Evolutionary conservation across 495 filamentous ascomycete genomes (phyloP), one percentile per base, ranked within the genome.

Genomic region (Xylaria curta): DNA sequence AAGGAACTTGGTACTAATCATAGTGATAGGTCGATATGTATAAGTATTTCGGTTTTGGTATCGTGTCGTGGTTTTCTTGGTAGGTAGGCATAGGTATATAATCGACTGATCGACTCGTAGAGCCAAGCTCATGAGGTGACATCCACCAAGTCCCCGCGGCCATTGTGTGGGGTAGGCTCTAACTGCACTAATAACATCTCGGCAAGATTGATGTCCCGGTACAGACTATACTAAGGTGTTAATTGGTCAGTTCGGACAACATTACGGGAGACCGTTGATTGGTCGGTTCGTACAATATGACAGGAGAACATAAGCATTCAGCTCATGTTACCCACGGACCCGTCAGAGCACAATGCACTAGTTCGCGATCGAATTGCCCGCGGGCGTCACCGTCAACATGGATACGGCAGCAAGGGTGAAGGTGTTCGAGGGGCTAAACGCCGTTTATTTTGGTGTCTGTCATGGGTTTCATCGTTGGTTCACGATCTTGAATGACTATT

Each of bases 201-300:
- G 53, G 53, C 26, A 1, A 17, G 53, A 56, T 56, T 31, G 24
- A 31, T 31, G 53, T 56, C 26, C 49, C 53, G 26, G 24, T 56
- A n/a, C n/a, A n/a, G n/a, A n/a, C n/a, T n/a, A 31, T 31, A 6
- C 4, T 5, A 24, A 56, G 12, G 31, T 5, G 58, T 36, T 65
- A 24, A 65, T 65, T 65, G 62, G 62, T 9, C 42, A 31, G 40
- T 33, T 65, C 62, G 62, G 1, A 65, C 61, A 64, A 64, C 15
- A 9, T 38, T 2, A 44, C 24, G 4, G 40, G 8, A 46, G 36
- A 13, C 6, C 19, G 5, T 8, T 38, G 36, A 38, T 38, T 38
- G 36, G 36, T 38, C 36, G 36, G 36, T 38, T 38, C 36, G 36
- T 38, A 38, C 38, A 42, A 42, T 42, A 42, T 12, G 10, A 42